Evolutionary conservation across 306 rosid species (phyloP).

Genomic region (Dicorynia guianensis): DNA sequence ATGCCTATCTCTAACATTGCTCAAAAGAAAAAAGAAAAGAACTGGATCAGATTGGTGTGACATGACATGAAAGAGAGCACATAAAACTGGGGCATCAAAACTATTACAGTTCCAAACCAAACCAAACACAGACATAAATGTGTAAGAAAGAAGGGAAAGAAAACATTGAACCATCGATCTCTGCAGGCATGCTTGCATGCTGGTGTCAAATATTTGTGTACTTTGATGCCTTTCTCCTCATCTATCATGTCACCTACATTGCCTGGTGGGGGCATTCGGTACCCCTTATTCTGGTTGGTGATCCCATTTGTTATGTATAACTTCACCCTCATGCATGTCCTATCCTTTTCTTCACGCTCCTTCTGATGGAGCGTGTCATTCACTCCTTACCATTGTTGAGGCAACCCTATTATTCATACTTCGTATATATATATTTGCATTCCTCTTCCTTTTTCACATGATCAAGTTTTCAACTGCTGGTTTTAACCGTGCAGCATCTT

Average conservation of each 20-base stretch:
- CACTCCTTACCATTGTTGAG: not conserved
- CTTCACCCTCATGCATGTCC: not conserved
- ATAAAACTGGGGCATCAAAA: conserved; percentile 36
- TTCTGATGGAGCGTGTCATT: not conserved
- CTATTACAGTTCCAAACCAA: conserved; percentile 27
- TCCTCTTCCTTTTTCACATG: not conserved
- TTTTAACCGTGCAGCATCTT: conserved; percentile 34
- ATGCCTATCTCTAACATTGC: no score
- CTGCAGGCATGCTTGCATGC: conserved; percentile 42
- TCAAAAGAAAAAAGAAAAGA: not conserved
- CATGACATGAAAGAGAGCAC: conserved; percentile 44
- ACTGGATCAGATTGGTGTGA: conserved; percentile 44
- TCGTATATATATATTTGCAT: not conserved
- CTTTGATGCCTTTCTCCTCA: conserved; percentile 48
- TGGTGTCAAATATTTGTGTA: conserved; percentile 45
- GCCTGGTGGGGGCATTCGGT: conserved; percentile 51
- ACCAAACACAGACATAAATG: conserved; percentile 33
- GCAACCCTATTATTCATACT: not conserved
- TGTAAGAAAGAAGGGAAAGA: conserved; percentile 31
- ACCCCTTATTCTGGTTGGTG: conserved; percentile 32
- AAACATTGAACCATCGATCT: conserved; percentile 28
- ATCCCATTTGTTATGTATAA: conserved; percentile 21
- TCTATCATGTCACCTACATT: conserved; percentile 63
- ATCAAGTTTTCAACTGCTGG: not conserved
- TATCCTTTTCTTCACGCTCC: not conserved